Evolutionary conservation across 2,329 filamentous ascomycete genomes (phyloP).

Genomic region (Dendrostoma leiphaemia): DNA sequence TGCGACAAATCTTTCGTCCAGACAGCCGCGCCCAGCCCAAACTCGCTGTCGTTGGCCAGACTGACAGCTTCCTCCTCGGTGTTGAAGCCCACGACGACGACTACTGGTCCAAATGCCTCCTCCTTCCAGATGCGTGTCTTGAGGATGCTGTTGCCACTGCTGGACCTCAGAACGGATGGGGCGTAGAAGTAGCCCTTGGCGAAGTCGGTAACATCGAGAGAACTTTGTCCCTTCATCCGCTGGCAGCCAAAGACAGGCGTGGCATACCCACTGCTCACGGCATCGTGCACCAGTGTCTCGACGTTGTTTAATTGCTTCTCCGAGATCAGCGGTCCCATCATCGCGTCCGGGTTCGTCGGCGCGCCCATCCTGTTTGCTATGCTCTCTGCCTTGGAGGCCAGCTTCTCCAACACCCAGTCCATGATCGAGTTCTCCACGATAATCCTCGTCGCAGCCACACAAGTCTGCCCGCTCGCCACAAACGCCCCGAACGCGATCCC

Average conservation of each 20-base stretch:
- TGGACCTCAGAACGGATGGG: slow-evolving; percentile 66
- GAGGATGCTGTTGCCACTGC: slow-evolving; percentile 58
- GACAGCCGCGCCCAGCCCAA: slow-evolving; percentile 73
- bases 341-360: slow-evolving; percentile 53
- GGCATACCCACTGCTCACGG: slow-evolving; percentile 49
- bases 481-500: slow-evolving; percentile 63
- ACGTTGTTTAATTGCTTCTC: slow-evolving; percentile 63
- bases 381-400: slow-evolving; percentile 61
- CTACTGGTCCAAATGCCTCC: slow-evolving; percentile 82
- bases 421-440: slow-evolving; percentile 70
- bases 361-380: slow-evolving; percentile 54
- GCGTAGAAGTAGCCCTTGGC: slow-evolving; percentile 71
- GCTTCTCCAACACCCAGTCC: slow-evolving; percentile 60
- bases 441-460: slow-evolving; percentile 71
- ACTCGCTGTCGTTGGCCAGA: slow-evolving; percentile 71
- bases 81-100: slow-evolving; percentile 72
- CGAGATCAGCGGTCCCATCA: slow-evolving; percentile 66
- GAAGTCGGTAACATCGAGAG: slow-evolving; percentile 50
- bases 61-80: slow-evolving; percentile 68
- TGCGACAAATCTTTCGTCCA: slow-evolving; percentile 75
- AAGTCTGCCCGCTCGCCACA: slow-evolving; percentile 55
- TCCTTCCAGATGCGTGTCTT: slow-evolving; percentile 73
- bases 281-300: slow-evolving; percentile 63
- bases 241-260: slow-evolving; percentile 42
- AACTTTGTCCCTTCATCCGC: slow-evolving; percentile 45